These are phyloP conservation scores for Scedosporium minutisporum DNA, from an alignment of 2,329 filamentous ascomycete genomes.

Conservation along the genomic window DNA sequence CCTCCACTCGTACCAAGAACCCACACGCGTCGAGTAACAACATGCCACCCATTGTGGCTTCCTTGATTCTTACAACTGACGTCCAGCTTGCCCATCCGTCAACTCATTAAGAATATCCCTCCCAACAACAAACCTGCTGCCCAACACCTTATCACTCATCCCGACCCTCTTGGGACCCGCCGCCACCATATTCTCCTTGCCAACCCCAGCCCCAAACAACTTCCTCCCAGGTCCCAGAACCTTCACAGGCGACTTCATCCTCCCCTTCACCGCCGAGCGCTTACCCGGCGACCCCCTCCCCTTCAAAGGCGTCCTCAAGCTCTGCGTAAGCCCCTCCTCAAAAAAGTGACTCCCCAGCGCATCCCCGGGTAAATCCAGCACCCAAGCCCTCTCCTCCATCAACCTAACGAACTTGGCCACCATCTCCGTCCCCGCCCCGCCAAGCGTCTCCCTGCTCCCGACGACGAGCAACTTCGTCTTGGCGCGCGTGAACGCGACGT, in stretches of 20 bases:
- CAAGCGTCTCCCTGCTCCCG: constrained; percentile 69
- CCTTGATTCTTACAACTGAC: constrained; percentile 8
- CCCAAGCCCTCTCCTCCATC: constrained; percentile 72
- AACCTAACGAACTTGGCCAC: constrained; percentile 65
- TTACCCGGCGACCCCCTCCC: constrained; percentile 4
- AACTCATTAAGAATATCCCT: constrained; percentile 71
- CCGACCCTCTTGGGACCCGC: constrained; percentile 43
- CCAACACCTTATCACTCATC: constrained; percentile 49
- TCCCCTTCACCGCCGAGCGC: constrained; percentile 14
- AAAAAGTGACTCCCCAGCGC: constrained; percentile 62
- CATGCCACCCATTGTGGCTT: background rate
- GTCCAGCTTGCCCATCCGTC: constrained; percentile 32
- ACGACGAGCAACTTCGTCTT: constrained; percentile 86
- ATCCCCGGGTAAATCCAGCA: constrained; percentile 58
- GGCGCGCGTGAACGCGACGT: constrained; percentile 89
- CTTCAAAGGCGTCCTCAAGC: constrained; percentile 15
- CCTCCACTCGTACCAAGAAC: too few relatives aligned
- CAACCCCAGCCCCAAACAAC: constrained; percentile 10
- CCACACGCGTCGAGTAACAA: background rate
- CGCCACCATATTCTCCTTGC: constrained; percentile 35
- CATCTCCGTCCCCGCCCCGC: constrained; percentile 63
- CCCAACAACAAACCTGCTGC: constrained; percentile 59
- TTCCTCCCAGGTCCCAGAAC: constrained; percentile 11
- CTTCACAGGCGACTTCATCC: constrained; percentile 18
- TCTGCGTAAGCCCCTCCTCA: constrained; percentile 44